Base-by-base conservation (phyloP, 2,329 filamentous ascomycete genomes). In the Aspergillus bombycis region DNA sequence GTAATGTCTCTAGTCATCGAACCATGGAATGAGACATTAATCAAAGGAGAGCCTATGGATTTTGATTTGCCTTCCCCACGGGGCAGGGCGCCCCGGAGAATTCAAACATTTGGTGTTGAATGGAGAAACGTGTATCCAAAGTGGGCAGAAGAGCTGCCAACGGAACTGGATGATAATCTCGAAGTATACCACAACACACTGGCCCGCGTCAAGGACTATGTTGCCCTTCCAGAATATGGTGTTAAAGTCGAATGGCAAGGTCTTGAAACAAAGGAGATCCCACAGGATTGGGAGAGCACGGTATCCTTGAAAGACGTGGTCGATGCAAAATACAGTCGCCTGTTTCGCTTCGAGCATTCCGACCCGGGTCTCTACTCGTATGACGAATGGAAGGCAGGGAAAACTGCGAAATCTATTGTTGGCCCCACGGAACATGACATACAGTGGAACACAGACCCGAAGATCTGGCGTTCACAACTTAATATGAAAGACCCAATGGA, bases 361-460 rank as follows among this genome's bases (percentile, higher is more conserved):
- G 65, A 65, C 32, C 63, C 65, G 9, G 65, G 61, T 53, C 59
- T 58, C 14, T 65, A 62, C 34, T 65, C 65, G n/a, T 65, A 67
- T 48, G 57, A 55, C 9, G 63, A 65, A 34, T 67, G 63, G 65
- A 67, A 57, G 58, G 61, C 61, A n/a, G 63, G 63, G 14, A 55
- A 58, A 54, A 63, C 60, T 14, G 52, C 38, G n/a, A 57, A 55
- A 54, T 50, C 60, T 45, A 67, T 65, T 10, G 56, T 65, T 54
- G 43, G 56, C 1, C 60, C 55, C 32, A 14, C 50, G 52, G 19
- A 65, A 11, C 16, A 23, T 28, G 32, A 43, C 30, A 53, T 57
- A 28, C 6, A 1, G 26, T 34, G 38, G 43, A 23, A 50, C 1
- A 38, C 23, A 16, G 16, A 52, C 8, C 34, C 11, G 28, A 41